These are phyloP conservation scores for Hypoxylon sp. DNA, from an alignment of 2,329 filamentous ascomycete genomes.

Conservation along the genomic window DNA sequence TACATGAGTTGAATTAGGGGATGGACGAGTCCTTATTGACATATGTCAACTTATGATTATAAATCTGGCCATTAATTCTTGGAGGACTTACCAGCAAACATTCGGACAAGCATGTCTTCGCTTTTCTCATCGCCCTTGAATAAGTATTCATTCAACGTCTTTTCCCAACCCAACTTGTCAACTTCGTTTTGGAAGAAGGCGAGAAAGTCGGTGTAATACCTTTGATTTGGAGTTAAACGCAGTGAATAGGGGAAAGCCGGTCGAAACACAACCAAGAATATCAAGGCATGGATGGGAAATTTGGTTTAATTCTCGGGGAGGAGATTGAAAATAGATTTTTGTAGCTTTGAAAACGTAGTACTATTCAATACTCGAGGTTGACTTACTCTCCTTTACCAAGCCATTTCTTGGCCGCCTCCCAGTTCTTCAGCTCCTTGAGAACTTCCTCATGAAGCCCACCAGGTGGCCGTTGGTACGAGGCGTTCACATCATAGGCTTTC, in stretches of 20 bases:
- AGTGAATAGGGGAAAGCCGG: not conserved
- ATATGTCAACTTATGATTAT: slow-evolving; percentile 6
- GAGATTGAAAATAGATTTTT: not conserved
- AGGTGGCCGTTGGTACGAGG: slow-evolving; percentile 72
- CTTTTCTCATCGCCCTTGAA: slow-evolving; percentile 75
- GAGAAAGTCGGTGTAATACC: slow-evolving; percentile 79
- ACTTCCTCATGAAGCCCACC: slow-evolving; percentile 62
- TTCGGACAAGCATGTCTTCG: slow-evolving; percentile 75
- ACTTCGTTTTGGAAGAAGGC: slow-evolving; percentile 83
- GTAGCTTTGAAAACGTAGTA: not conserved
- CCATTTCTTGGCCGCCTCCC: slow-evolving; percentile 66
- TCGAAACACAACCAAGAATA: too few relatives aligned
- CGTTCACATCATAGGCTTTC: slow-evolving; percentile 74
- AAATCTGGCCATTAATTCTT: not conserved
- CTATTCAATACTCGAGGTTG: not conserved
- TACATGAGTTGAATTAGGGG: slow-evolving; percentile 89
- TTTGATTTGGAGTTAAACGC: slow-evolving; percentile 23
- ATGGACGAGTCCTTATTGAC: slow-evolving; percentile 74
- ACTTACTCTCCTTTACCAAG: slow-evolving; percentile 68
- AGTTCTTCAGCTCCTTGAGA: slow-evolving; percentile 69
- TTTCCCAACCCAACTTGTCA: slow-evolving; percentile 70
- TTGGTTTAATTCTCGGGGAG: not conserved
- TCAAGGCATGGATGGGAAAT: not conserved
- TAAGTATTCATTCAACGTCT: slow-evolving; percentile 74
- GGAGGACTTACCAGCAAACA: slow-evolving; percentile 69